Evolutionary conservation across 257 asterid genomes (phyloP).

Genomic region (Agastache rugosa): DNA sequence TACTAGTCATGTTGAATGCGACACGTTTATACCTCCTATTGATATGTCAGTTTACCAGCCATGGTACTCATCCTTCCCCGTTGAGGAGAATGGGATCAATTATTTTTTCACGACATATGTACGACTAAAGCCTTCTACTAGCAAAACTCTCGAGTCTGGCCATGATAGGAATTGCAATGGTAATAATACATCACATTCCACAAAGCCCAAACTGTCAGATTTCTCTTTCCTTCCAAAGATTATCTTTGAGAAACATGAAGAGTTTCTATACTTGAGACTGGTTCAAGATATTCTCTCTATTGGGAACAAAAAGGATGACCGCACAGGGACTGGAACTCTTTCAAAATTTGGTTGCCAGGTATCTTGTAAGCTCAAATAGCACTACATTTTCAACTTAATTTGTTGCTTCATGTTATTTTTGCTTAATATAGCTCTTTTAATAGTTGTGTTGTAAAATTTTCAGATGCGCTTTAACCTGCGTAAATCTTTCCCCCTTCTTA

Average conservation of each 20-base stretch:
- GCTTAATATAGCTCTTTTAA: constrained; percentile 28
- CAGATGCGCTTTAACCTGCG: constrained; percentile 96
- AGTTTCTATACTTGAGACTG: constrained; percentile 72
- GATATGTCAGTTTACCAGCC: constrained; percentile 76
- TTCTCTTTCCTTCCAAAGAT: constrained; percentile 74
- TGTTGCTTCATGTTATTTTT: constrained; percentile 12
- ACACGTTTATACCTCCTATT: constrained; percentile 82
- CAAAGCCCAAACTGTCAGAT: constrained; percentile 47
- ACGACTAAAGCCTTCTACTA: constrained; percentile 50
- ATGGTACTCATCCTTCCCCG: constrained; percentile 80
- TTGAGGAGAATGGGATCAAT: constrained; percentile 62
- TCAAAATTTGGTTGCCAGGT: constrained; percentile 99
- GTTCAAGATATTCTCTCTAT: constrained; percentile 80
- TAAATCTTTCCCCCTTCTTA: constrained; percentile 86
- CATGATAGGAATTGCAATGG: constrained; percentile 34
- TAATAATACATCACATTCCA: constrained; percentile 37
- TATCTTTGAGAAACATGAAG: constrained; percentile 85
- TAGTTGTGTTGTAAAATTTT: constrained; percentile 27
- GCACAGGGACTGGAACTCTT: constrained; percentile 93
- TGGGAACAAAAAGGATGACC: constrained; percentile 81
- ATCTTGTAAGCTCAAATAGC: constrained; percentile 14
- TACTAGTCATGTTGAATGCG: constrained; percentile 66
- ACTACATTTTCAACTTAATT: background rate
- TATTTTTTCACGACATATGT: constrained; percentile 76
- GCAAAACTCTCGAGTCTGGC: constrained; percentile 25